Percentiles rank a stretch among this genome's conserved stretches.
Conservation (phyloP, 2,329 filamentous ascomycete species). For the Epichloe amarillans region DNA sequence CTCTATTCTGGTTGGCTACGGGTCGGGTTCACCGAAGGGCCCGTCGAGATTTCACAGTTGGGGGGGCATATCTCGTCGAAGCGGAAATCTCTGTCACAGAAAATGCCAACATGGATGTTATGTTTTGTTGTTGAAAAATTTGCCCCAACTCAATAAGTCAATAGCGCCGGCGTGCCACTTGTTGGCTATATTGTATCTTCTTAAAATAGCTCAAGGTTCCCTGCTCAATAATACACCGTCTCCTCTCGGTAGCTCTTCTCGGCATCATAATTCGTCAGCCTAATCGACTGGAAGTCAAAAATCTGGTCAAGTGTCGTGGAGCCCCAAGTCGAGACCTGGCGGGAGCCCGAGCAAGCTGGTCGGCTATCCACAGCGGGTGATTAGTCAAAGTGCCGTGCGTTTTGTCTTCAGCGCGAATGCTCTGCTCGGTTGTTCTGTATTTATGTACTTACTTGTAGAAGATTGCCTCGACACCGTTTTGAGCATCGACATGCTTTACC, state of each 20-base stretch:
- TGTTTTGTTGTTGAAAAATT: too few species aligned
- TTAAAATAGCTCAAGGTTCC: too few species aligned
- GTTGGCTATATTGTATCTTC: too few species aligned
- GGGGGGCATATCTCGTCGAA: too few species aligned
- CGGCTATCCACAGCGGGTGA: neutral
- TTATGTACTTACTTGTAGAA: neutral
- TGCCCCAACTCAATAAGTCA: too few species aligned
- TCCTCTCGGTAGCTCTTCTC: too few species aligned
- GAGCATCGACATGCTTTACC: neutral
- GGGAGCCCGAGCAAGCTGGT: neutral
- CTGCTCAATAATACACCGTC: too few species aligned
- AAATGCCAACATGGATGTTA: too few species aligned
- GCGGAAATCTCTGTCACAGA: too few species aligned
- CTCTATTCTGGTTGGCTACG: neutral
- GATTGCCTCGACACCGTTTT: neutral
- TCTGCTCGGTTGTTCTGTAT: neutral
- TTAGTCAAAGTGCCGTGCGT: neutral
- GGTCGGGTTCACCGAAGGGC: neutral
- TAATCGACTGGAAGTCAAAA: neutral
- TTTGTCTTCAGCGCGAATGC: too few species aligned
- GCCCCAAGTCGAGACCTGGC: neutral
- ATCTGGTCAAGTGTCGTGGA: neutral
- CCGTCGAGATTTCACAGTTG: neutral
- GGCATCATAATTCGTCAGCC: neutral
- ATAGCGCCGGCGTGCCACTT: too few species aligned